Evolutionary conservation across 2,329 filamentous ascomycete genomes (phyloP), one percentile per base, ranked within the genome.

Genomic region (Colletotrichum scovillei): DNA sequence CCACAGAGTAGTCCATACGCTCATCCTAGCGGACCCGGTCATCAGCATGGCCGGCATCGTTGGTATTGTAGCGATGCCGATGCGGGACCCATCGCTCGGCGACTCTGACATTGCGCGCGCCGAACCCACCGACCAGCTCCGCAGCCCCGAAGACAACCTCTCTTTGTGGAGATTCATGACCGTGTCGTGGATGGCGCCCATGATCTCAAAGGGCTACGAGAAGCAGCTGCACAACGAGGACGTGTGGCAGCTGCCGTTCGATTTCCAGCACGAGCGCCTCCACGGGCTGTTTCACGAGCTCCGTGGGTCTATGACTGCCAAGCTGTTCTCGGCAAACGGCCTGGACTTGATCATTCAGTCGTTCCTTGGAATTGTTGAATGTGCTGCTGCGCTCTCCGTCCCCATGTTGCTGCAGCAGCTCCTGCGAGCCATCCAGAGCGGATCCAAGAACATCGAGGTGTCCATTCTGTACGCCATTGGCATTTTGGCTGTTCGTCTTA

Each of bases 131-230:
- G 86, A 83, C 3, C 81, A 86, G 2, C 83, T 93, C n/a, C 92
- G 94, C 67, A 91, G 88, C 49, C 87, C 95, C 0, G 95, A 98
- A 80, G 95, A 98, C 77, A 91, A 93, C 75, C 81, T 97, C 28
- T 93, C 88, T 0, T 85, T 95, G 0, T 95, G 94, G 89, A 93
- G 95, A 76, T 98, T 94, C 83, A 93, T 96, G 89, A 92, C 90
- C 6, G 92, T 97, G 32, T 93, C 90, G 0, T 98, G 95, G 95
- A 92, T 97, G 83, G 85, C 86, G 0, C 92, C 95, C 0, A 83
- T 97, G 7, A 94, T 97, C 14, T 84, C 85, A 1, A 82, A 91
- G 28, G 94, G 92, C 1, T 88, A 86, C 55, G 84, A 86, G 35
- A 86, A 91, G 53, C 92, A 95, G 76, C 85, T 98, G 9, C 85